phyloP scores from a whole-genome alignment of 2,329 filamentous ascomycete species.

The Cercospora sp. region DNA sequence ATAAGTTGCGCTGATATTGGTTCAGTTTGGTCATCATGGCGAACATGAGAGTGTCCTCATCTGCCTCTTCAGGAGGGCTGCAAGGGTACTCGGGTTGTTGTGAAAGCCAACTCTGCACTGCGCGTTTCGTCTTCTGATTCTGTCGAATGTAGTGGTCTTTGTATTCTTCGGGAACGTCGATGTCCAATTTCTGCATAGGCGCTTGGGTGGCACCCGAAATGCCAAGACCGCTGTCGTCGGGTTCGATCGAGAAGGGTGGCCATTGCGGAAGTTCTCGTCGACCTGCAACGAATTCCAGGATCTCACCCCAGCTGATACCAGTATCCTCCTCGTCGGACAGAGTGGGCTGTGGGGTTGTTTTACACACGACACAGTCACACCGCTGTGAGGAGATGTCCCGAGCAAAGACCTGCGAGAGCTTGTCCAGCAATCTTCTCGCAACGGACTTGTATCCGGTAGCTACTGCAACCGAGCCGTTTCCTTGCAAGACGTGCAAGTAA shows the following conservation, averaged over 20 bases:
- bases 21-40: conserved; percentile 88
- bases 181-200: conserved; percentile 78
- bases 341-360: conserved; percentile 45
- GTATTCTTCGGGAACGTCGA: conserved; percentile 91
- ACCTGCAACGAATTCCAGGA: conserved; percentile 88
- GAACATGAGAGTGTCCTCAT: conserved; percentile 91
- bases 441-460: conserved; percentile 94
- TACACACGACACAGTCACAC: conserved; percentile 85
- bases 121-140: conserved; percentile 86
- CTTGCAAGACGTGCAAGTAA: conserved; percentile 77
- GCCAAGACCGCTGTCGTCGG: conserved; percentile 58
- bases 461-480: conserved; percentile 86
- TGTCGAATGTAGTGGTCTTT: conserved; percentile 89
- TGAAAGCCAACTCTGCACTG: conserved; percentile 86
- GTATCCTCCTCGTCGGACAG: conserved; percentile 56
- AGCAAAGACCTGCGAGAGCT: conserved; percentile 91
- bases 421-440: conserved; percentile 83
- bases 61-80: conserved; percentile 81
- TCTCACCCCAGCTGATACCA: conserved; percentile 91
- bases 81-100: conserved; percentile 72
- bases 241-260: conserved; percentile 77
- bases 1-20: conserved; percentile 72
- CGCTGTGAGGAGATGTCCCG: conserved; percentile 83
- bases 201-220: conserved; percentile 54
- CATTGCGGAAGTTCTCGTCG: conserved; percentile 81